Percentiles rank a stretch among this genome's conserved stretches.
Conservation (phyloP, 257 asterid genomes). For the Linaria vulgaris region DNA sequence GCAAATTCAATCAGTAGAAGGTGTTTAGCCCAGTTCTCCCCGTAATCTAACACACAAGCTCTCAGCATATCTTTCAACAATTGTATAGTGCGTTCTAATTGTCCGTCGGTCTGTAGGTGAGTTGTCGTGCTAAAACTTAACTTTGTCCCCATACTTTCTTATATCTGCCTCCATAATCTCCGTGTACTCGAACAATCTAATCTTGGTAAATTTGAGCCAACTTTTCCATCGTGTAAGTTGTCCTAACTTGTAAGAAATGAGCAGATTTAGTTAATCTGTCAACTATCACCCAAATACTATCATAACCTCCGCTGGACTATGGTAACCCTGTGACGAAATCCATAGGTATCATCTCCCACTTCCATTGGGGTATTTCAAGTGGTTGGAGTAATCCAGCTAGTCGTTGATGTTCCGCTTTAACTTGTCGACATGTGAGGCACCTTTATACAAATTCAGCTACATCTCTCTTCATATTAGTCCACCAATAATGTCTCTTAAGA, state of each 20-base stretch:
- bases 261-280: background rate
- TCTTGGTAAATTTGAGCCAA: background rate
- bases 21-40: background rate
- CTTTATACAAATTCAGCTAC: background rate
- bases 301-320: background rate
- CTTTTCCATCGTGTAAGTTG: background rate
- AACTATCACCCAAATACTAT: background rate
- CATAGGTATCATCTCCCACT: background rate
- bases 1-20: background rate
- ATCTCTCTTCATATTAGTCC: background rate
- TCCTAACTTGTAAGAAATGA: background rate
- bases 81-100: conserved; percentile 7
- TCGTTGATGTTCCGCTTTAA: background rate
- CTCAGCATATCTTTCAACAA: background rate
- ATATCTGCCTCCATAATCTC: background rate
- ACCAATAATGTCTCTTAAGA: background rate
- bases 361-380: conserved; percentile 1
- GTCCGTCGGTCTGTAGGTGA: background rate
- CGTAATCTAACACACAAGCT: conserved; percentile 1
- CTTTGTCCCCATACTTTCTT: background rate
- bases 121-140: background rate
- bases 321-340: background rate
- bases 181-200: background rate
- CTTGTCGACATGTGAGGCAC: background rate
- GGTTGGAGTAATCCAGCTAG: background rate